Percentiles rank a stretch among this genome's conserved stretches.
phyloP scores from a whole-genome alignment of 495 filamentous ascomycete genomes.

The Aspergillus steynii region DNA sequence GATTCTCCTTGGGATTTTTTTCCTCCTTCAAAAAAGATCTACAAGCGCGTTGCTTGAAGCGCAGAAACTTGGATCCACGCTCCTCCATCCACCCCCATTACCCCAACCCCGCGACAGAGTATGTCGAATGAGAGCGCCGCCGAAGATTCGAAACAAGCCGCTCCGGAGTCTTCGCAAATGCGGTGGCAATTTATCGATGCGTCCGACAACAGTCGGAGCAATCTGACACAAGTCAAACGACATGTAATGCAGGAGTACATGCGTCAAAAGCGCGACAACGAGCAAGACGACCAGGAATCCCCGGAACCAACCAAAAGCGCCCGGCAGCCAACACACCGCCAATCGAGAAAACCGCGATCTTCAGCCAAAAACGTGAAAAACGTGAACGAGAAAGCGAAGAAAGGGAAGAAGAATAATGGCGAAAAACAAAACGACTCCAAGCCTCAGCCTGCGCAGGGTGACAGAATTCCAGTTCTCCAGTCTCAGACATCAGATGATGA shows the following conservation, averaged over 20 bases:
- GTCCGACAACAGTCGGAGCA: constrained; percentile 40
- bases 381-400: constrained; percentile 6
- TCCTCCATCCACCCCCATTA: background rate
- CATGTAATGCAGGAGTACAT: constrained; percentile 52
- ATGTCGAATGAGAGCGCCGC: constrained; percentile 19
- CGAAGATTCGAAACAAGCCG: background rate
- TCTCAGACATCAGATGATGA: constrained; percentile 2
- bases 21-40: background rate
- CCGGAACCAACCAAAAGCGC: constrained; percentile 14
- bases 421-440: constrained; percentile 6
- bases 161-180: constrained; percentile 15
- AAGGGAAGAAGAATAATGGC: constrained; percentile 1
- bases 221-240: constrained; percentile 44
- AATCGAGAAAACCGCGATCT: constrained; percentile 20
- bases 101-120: background rate
- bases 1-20: background rate
- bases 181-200: constrained; percentile 48
- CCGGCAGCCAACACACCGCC: constrained; percentile 20
- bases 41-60: background rate
- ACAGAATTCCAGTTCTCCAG: background rate
- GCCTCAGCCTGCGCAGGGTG: background rate
- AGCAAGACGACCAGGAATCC: constrained; percentile 11
- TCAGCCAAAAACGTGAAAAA: constrained; percentile 11
- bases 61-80: background rate
- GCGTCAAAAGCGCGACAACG: constrained; percentile 38